phyloP scores from a whole-genome alignment of 306 rosid genomes.

The Cucurbita ficifolia region DNA sequence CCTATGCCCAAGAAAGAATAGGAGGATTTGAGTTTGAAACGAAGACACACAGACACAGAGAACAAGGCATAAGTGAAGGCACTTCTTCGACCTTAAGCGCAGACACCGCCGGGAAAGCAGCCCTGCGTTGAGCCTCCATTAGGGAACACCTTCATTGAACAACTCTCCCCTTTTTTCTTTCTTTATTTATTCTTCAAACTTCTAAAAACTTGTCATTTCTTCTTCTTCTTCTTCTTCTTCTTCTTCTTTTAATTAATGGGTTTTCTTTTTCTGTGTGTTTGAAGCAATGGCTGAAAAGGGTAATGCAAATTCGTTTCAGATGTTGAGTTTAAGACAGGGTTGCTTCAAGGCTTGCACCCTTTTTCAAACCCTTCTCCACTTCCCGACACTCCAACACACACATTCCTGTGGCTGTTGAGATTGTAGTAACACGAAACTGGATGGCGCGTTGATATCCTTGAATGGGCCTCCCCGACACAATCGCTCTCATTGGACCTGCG shows the following conservation, averaged over 20 bases:
- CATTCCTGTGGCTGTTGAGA: too few species aligned
- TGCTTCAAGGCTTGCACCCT: too few species aligned
- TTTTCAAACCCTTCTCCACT: too few species aligned
- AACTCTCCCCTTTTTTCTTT: constrained; percentile 23
- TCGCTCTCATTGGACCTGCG: too few species aligned
- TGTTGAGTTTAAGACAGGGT: background rate
- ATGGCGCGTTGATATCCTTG: too few species aligned
- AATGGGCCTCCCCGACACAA: too few species aligned
- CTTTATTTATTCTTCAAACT: constrained; percentile 5
- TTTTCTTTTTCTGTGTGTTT: background rate
- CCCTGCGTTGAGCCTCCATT: constrained; percentile 65
- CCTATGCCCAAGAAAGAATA: constrained; percentile 30
- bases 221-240: constrained; percentile 27
- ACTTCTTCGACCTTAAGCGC: constrained; percentile 32
- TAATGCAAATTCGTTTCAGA: background rate
- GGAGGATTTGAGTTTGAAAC: constrained; percentile 25
- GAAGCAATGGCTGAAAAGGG: background rate
- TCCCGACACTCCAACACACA: too few species aligned
- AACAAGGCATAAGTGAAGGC: background rate
- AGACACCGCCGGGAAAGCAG: constrained; percentile 96
- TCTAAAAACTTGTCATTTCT: background rate
- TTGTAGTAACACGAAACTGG: too few species aligned
- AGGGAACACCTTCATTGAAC: constrained; percentile 80
- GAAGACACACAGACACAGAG: background rate
- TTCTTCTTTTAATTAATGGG: background rate